Percentiles rank a stretch among this genome's conserved stretches.
Evolutionary conservation across 2,329 filamentous ascomycete species (phyloP).

Genomic region (Penicillium sp.): DNA sequence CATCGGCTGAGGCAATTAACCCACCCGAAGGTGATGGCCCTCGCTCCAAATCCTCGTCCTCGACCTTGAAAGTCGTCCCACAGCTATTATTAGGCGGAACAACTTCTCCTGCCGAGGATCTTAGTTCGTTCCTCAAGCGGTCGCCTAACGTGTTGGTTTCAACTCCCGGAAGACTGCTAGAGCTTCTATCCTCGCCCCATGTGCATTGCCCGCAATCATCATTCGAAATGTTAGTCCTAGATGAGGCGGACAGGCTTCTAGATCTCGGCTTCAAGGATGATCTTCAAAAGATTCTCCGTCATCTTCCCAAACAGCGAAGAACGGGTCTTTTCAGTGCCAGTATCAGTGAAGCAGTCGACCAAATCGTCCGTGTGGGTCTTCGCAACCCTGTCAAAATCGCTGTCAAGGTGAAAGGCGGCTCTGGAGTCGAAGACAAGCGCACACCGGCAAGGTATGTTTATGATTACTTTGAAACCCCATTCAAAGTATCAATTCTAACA

Average conservation of each 20-base stretch:
- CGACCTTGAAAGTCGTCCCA: constrained; percentile 69
- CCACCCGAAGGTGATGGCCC: constrained; percentile 48
- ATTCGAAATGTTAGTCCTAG: constrained; percentile 89
- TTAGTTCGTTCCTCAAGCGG: constrained; percentile 79
- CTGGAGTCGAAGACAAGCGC: constrained; percentile 76
- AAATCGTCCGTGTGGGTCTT: constrained; percentile 88
- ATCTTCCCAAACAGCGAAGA: constrained; percentile 87
- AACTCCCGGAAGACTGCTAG: constrained; percentile 86
- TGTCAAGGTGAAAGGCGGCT: constrained; percentile 83
- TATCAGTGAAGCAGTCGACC: constrained; percentile 91
- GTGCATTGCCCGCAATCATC: constrained; percentile 86
- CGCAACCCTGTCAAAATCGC: constrained; percentile 94
- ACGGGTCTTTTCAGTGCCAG: constrained; percentile 95
- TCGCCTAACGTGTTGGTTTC: constrained; percentile 89
- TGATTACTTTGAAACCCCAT: background rate
- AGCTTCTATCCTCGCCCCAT: constrained; percentile 82
- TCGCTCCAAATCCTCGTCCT: constrained; percentile 46
- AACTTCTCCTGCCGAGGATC: constrained; percentile 81
- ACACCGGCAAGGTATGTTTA: constrained; percentile 71
- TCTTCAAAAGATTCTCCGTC: constrained; percentile 79
- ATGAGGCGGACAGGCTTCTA: constrained; percentile 90
- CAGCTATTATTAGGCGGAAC: constrained; percentile 87
- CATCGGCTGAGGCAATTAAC: constrained; percentile 63
- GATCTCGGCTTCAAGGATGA: constrained; percentile 95
- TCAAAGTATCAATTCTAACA: constrained; percentile 19